These are phyloP conservation scores for Pyronema domesticum DNA, from an alignment of 495 filamentous ascomycete genomes.

Conservation along the genomic window DNA sequence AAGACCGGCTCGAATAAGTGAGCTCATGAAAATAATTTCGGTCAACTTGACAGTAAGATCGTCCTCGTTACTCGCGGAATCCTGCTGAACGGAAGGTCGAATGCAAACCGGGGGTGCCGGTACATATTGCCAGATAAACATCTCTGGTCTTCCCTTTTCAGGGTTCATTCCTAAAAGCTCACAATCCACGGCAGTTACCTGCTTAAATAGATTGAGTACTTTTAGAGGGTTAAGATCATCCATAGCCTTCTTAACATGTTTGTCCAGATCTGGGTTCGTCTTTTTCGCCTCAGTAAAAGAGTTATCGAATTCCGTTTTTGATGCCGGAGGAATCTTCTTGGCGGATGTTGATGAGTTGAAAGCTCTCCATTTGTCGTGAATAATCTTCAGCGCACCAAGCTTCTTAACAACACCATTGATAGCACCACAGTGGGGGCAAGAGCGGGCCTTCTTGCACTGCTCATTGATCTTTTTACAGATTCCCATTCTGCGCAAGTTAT, in stretches of 20 bases:
- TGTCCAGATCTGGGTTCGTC: slow-evolving; percentile 64
- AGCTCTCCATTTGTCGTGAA: slow-evolving; percentile 77
- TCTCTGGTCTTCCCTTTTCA: slow-evolving; percentile 72
- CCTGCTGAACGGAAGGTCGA: slow-evolving; percentile 79
- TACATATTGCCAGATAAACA: slow-evolving; percentile 95
- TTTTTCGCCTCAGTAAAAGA: slow-evolving; percentile 64
- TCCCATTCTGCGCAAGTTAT: slow-evolving; percentile 60
- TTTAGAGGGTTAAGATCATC: slow-evolving; percentile 85
- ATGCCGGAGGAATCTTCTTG: slow-evolving; percentile 60
- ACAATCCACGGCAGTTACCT: slow-evolving; percentile 68
- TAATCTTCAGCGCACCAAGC: slow-evolving; percentile 67
- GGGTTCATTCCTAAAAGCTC: slow-evolving; percentile 81
- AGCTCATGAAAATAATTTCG: slow-evolving; percentile 82
- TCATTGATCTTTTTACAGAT: slow-evolving; percentile 77
- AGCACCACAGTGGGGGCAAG: slow-evolving; percentile 54
- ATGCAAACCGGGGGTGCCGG: slow-evolving; percentile 88
- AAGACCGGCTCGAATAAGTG: slow-evolving; percentile 59
- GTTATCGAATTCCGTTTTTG: slow-evolving; percentile 64
- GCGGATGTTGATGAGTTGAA: slow-evolving; percentile 72
- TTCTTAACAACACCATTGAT: slow-evolving; percentile 84
- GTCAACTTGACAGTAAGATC: slow-evolving; percentile 87
- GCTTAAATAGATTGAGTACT: slow-evolving; percentile 77
- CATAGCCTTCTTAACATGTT: slow-evolving; percentile 72
- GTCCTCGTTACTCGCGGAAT: slow-evolving; percentile 81
- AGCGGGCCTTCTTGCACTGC: slow-evolving; percentile 67